Evolutionary conservation across 2,329 filamentous ascomycete species (phyloP).

Genomic region (Penicillium decumbens): DNA sequence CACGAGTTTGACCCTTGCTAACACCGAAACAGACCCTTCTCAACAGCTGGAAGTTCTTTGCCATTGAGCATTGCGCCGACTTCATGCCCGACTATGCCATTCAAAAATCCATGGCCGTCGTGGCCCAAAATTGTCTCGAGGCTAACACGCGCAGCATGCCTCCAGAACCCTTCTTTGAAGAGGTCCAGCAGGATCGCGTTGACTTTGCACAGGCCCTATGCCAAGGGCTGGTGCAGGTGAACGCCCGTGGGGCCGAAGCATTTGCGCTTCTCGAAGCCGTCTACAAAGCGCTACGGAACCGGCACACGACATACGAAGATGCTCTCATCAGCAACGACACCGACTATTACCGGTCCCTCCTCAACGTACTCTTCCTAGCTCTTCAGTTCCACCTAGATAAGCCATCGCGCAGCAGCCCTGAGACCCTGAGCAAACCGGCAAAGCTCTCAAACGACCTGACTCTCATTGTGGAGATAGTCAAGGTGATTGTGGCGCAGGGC

Average conservation of each 20-base stretch:
- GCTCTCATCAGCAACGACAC: slow-evolving; percentile 55
- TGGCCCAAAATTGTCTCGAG: slow-evolving; percentile 70
- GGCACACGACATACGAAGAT: slow-evolving; percentile 56
- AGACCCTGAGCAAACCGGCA: slow-evolving; percentile 34
- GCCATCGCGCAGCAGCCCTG: slow-evolving; percentile 31
- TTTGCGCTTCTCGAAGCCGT: slow-evolving; percentile 53
- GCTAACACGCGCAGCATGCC: slow-evolving; percentile 70
- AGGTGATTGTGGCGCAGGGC: slow-evolving; percentile 71
- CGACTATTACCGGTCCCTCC: slow-evolving; percentile 73
- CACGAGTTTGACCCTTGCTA: slow-evolving; percentile 25
- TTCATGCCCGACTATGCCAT: slow-evolving; percentile 53
- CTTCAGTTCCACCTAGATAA: slow-evolving; percentile 53
- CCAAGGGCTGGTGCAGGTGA: slow-evolving; percentile 65
- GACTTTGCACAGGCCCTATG: slow-evolving; percentile 78
- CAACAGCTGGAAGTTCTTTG: slow-evolving; percentile 81
- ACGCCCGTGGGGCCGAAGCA: slow-evolving; percentile 49
- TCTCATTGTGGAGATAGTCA: slow-evolving; percentile 72
- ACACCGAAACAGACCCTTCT: slow-evolving; percentile 61
- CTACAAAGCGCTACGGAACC: slow-evolving; percentile 57
- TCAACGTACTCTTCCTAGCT: slow-evolving; percentile 79
- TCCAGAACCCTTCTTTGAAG: slow-evolving; percentile 75
- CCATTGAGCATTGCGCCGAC: slow-evolving; percentile 73
- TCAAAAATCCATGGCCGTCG: slow-evolving; percentile 65
- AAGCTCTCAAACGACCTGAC: slow-evolving; percentile 46
- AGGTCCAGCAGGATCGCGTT: slow-evolving; percentile 69